A percentile compares a stretch with the other conserved stretches of the same genome.
Evolutionary conservation across 352 stramenopile genomes (phyloP).

Genomic region (Pythium aphanidermatum): DNA sequence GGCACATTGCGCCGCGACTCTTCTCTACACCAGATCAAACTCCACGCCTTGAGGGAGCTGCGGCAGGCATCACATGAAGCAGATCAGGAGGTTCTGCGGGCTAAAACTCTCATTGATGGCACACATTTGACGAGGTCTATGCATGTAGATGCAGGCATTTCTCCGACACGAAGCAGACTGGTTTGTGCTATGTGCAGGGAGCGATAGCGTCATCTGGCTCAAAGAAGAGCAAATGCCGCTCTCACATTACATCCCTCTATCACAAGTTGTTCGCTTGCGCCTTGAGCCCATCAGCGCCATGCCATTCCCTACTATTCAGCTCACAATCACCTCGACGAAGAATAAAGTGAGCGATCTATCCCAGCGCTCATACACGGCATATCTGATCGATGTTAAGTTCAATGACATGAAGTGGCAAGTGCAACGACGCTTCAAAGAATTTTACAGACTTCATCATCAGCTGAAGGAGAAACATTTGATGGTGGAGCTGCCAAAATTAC

Average conservation of each 20-base stretch:
- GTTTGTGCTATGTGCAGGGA: conserved; percentile 36
- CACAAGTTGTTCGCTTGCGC: conserved; percentile 21
- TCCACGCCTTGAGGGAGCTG: conserved; percentile 49
- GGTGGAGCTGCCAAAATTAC: conserved; percentile 34
- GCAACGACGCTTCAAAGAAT: conserved; percentile 64
- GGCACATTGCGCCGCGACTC: background rate
- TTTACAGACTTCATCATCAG: conserved; percentile 36
- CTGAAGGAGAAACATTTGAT: conserved; percentile 62
- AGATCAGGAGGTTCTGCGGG: conserved; percentile 13
- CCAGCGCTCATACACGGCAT: conserved; percentile 59
- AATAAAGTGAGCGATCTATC: conserved; percentile 78
- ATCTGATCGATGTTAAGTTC: conserved; percentile 65
- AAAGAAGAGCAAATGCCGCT: conserved; percentile 46
- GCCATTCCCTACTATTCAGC: conserved; percentile 52
- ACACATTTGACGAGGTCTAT: no score
- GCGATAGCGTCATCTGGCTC: conserved; percentile 33
- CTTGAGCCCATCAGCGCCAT: conserved; percentile 43
- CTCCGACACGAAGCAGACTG: conserved; percentile 32
- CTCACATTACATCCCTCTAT: conserved; percentile 31
- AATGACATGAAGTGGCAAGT: conserved; percentile 70
- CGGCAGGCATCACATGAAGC: conserved; percentile 20
- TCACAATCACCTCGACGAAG: conserved; percentile 58
- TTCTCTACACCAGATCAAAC: conserved; percentile 44
- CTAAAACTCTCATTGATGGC: background rate
- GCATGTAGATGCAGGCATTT: conserved; percentile 21